Percentiles rank a stretch among this genome's conserved stretches.
phyloP scores from a whole-genome alignment of 305 asterid genomes.

The Rubia peregrina region DNA sequence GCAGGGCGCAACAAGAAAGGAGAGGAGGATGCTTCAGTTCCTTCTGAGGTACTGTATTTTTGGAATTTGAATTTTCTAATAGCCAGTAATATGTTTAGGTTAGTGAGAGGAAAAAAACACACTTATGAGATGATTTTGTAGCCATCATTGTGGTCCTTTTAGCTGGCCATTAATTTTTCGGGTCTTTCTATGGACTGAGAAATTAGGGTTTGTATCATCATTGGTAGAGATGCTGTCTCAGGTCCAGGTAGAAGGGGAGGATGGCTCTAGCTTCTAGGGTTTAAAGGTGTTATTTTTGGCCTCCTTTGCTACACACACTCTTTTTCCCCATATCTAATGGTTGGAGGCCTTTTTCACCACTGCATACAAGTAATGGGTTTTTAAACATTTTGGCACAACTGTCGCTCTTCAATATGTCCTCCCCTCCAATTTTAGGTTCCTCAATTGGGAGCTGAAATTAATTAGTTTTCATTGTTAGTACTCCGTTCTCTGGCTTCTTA shows the following conservation, averaged over 20 bases:
- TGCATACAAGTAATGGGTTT: background rate
- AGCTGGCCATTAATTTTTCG: background rate
- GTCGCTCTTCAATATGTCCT: too few relatives aligned
- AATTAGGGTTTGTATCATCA: background rate
- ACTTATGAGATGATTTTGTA: slow-evolving; percentile 1
- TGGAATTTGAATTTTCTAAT: slow-evolving; percentile 9
- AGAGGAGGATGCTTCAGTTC: slow-evolving; percentile 9
- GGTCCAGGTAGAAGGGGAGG: background rate
- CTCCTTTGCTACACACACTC: background rate
- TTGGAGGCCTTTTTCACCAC: background rate
- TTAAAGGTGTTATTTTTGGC: background rate
- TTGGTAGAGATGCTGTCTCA: background rate
- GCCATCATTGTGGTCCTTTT: slow-evolving; percentile 8
- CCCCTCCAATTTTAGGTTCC: too few relatives aligned
- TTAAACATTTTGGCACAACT: background rate
- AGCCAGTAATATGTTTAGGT: background rate
- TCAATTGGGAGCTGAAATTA: too few relatives aligned
- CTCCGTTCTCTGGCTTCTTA: too few relatives aligned
- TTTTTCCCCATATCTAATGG: background rate
- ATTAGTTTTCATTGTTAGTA: too few relatives aligned
- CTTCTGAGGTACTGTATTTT: slow-evolving; percentile 10
- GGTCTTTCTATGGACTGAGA: background rate
- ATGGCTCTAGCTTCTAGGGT: background rate
- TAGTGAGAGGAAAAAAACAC: slow-evolving; percentile 1
- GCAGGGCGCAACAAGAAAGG: slow-evolving; percentile 5